Evolutionary conservation across 345 rosid genomes (phyloP).

Genomic region (Boechera retrofracta): DNA sequence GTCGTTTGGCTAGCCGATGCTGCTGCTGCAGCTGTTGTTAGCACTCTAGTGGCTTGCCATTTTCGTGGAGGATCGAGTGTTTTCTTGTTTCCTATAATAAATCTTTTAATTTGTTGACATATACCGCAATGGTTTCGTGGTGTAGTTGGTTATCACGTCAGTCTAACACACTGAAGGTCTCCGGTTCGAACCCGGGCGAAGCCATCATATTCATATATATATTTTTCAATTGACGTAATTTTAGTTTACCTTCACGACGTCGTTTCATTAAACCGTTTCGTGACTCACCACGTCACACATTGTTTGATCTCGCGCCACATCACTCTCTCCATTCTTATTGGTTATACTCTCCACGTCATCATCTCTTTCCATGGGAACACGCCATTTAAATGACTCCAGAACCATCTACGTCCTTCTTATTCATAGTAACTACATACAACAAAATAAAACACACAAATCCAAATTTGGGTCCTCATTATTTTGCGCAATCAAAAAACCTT

Average conservation of each 20-base stretch:
- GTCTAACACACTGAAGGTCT: slow-evolving; percentile 99
- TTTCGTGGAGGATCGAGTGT: not conserved
- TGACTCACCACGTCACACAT: slow-evolving; percentile 24
- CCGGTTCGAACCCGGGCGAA: slow-evolving; percentile 92
- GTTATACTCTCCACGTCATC: slow-evolving; percentile 60
- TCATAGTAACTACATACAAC: not conserved
- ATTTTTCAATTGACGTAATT: not conserved
- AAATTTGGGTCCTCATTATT: slow-evolving; percentile 8
- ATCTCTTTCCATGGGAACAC: slow-evolving; percentile 16
- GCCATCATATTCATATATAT: not conserved
- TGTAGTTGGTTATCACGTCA: slow-evolving; percentile 99
- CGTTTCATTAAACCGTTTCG: slow-evolving; percentile 13
- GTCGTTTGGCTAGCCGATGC: slow-evolving; percentile 47
- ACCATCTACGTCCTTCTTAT: slow-evolving; percentile 34
- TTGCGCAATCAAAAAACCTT: not conserved
- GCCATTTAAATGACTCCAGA: slow-evolving; percentile 31
- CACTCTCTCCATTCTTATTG: slow-evolving; percentile 52
- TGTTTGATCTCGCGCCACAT: slow-evolving; percentile 41
- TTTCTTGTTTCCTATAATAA: not conserved
- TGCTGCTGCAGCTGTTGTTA: slow-evolving; percentile 34
- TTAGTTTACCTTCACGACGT: slow-evolving; percentile 5
- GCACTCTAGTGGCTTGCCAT: slow-evolving; percentile 65
- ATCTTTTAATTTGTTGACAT: no score
- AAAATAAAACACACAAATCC: not conserved
- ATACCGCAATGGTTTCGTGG: slow-evolving; percentile 64